A percentile compares a stretch with the other conserved stretches of the same genome.
These are phyloP conservation scores for Cymbopogon flexuosus DNA, from an alignment of 202 grass and related monocot genomes.

Conservation along the genomic window DNA sequence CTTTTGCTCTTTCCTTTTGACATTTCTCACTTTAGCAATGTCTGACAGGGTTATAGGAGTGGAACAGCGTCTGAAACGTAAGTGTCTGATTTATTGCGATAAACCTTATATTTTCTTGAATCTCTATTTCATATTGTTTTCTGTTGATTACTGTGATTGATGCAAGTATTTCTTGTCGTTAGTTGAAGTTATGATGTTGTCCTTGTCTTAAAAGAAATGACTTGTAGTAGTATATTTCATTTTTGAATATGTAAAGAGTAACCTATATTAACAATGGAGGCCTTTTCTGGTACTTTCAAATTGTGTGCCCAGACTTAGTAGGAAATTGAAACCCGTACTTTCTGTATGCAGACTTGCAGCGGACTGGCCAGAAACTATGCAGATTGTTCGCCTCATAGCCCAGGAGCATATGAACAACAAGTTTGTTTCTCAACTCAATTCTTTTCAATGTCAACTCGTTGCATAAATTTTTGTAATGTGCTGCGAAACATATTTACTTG, in stretches of 20 bases:
- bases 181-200: not conserved
- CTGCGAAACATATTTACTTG: slow-evolving; percentile 25
- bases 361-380: slow-evolving; percentile 95
- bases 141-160: slow-evolving; percentile 1
- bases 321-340: no score
- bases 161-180: not conserved
- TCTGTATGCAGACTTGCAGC: slow-evolving; percentile 65
- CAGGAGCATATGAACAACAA: slow-evolving; percentile 99
- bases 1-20: not conserved
- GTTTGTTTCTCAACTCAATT: slow-evolving; percentile 37
- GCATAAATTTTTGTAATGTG: slow-evolving; percentile 32
- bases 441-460: slow-evolving; percentile 6
- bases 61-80: slow-evolving; percentile 81
- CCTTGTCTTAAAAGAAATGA: not conserved
- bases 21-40: slow-evolving; percentile 39
- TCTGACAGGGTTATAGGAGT: slow-evolving; percentile 80
- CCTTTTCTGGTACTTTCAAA: not conserved
- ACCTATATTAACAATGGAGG: not conserved
- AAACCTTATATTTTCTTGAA: not conserved
- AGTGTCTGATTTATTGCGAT: slow-evolving; percentile 36
- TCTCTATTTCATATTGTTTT: not conserved
- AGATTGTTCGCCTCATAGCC: slow-evolving; percentile 94
- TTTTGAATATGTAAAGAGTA: not conserved
- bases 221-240: not conserved
- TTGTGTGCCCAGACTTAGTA: no score